Evolutionary conservation across 2,329 filamentous ascomycete species (phyloP), one percentile per base, ranked within the genome.

Genomic region (Pyricularia pennisetigena): DNA sequence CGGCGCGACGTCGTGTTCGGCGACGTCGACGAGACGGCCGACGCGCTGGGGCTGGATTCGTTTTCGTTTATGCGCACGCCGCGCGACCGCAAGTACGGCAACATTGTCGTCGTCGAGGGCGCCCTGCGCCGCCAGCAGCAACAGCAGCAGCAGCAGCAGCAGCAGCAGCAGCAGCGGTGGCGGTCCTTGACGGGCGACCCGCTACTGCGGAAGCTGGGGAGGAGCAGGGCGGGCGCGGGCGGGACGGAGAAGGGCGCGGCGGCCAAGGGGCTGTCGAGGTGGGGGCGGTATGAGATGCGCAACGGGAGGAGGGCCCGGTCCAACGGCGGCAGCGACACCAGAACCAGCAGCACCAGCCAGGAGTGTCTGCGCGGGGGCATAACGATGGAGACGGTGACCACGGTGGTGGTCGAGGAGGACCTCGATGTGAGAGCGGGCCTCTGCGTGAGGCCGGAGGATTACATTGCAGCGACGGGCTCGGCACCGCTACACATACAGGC

Each of bases 41-140:
- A 76, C 67, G 75, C 77, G 2, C 73, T 75, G 1, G 79, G 78
- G 4, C 66, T 80, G 28, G 75, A 75, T n/a, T 80, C 78, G 0
- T 80, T 80, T 30, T 71, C 74, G 7, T 76, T 76, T 68, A 73
- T 77, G 73, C 68, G 74, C 32, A 77, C 75, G 59, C 75, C 74
- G 49, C 71, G 65, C 26, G 72, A 70, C 30, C 68, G 75, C 41
- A 69, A 69, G 23, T 76, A 71, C 65, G 76, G 75, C 29, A 76
- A 77, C 65, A 74, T 76, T 59, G 69, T 76, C 7, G 77, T 74
- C 74, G 73, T 75, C 9, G 72, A 75, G 28, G 75, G 75, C 14
- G 72, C 68, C 57, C 69, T n/a, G 49, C 23, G 41, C 64, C 67
- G 61, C n/a, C 2, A 5, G 35, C 14, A 62, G 16, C 26, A 65